These are phyloP conservation scores for Melastoma candidum DNA, from an alignment of 441 rosid species.

Conservation along the genomic window DNA sequence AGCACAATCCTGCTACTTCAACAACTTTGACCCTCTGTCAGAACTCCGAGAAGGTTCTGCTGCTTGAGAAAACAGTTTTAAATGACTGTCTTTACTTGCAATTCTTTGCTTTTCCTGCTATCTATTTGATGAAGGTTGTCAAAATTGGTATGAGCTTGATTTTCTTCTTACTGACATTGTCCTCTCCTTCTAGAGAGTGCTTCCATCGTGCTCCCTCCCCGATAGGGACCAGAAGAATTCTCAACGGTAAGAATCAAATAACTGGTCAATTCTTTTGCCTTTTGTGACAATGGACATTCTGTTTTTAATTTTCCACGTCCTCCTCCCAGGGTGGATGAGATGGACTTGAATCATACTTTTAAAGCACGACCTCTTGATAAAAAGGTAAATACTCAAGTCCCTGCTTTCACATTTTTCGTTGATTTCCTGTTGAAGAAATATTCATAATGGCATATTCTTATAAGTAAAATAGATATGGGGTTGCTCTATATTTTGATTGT, in stretches of 20 bases:
- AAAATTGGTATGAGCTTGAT: not conserved
- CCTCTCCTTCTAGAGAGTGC: conserved; percentile 1
- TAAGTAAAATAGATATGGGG: no score
- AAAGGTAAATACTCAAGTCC: no score
- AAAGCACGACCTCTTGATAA: no score
- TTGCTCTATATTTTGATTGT: no score
- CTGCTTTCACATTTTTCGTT: no score
- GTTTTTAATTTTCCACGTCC: not conserved
- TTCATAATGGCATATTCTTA: no score
- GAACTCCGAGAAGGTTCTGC: conserved; percentile 43
- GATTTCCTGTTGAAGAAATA: no score
- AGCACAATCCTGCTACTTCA: conserved; percentile 43
- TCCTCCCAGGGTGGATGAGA: conserved; percentile 27
- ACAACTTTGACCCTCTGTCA: conserved; percentile 30
- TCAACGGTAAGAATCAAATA: conserved; percentile 28
- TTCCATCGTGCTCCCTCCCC: conserved; percentile 17
- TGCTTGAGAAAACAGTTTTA: not conserved
- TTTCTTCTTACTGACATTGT: not conserved
- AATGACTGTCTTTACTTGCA: not conserved
- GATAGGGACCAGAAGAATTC: conserved; percentile 31
- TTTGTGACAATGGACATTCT: not conserved
- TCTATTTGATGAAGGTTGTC: not conserved
- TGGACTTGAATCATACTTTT: conserved; percentile 17
- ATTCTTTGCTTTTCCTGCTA: not conserved
- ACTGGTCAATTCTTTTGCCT: not conserved